Evolutionary conservation across 257 asterid genomes (phyloP).

Genomic region (Salvia hispanica): DNA sequence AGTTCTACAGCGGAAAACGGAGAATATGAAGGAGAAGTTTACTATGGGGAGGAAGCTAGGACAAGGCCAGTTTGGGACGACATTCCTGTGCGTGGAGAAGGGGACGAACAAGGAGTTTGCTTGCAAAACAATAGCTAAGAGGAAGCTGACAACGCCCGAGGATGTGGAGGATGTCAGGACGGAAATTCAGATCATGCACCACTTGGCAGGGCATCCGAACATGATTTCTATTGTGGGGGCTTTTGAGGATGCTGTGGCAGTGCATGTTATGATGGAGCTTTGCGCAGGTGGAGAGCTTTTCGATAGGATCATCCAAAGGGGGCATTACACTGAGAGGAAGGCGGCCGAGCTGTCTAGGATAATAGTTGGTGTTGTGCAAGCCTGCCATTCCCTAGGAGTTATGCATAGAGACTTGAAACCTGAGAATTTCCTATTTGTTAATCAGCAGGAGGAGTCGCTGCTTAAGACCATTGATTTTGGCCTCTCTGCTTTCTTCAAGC

Average conservation of each 20-base stretch:
- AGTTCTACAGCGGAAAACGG: slow-evolving; percentile 68
- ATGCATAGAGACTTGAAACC: slow-evolving; percentile 96
- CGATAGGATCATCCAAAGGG: slow-evolving; percentile 77
- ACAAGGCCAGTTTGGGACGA: slow-evolving; percentile 84
- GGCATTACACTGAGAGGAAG: slow-evolving; percentile 80
- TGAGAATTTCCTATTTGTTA: slow-evolving; percentile 80
- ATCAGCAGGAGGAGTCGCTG: slow-evolving; percentile 71
- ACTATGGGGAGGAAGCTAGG: slow-evolving; percentile 77
- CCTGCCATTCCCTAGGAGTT: slow-evolving; percentile 87
- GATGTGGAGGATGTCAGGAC: slow-evolving; percentile 94
- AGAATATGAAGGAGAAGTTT: slow-evolving; percentile 65
- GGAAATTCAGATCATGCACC: slow-evolving; percentile 93
- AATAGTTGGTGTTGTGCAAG: slow-evolving; percentile 71
- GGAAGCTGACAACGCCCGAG: slow-evolving; percentile 66
- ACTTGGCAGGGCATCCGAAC: slow-evolving; percentile 73
- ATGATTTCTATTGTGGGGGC: slow-evolving; percentile 82
- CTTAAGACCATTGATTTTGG: slow-evolving; percentile 91
- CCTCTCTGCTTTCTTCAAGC: slow-evolving; percentile 77
- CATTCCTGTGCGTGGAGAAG: slow-evolving; percentile 66
- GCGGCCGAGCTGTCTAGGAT: slow-evolving; percentile 81
- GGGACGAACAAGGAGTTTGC: slow-evolving; percentile 62
- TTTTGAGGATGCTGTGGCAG: slow-evolving; percentile 82
- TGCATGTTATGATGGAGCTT: slow-evolving; percentile 88
- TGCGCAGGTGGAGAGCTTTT: slow-evolving; percentile 94
- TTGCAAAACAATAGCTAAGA: slow-evolving; percentile 81